phyloP scores from a whole-genome alignment of 495 filamentous ascomycete genomes.

The Aspergillus funiculosus region DNA sequence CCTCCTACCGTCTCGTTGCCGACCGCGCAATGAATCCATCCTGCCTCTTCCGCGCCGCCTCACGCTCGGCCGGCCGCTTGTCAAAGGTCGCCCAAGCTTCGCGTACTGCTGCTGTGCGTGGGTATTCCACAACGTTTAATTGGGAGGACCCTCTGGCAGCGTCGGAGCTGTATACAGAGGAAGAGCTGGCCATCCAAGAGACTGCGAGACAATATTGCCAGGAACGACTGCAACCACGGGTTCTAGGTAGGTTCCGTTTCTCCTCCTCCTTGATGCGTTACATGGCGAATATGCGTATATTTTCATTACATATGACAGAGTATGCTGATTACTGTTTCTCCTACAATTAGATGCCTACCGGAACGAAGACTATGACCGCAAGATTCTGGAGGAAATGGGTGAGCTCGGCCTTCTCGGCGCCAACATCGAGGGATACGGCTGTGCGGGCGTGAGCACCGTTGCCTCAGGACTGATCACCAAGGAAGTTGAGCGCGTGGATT shows the following conservation, averaged over 20 bases:
- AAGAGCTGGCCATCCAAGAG: slow-evolving; percentile 83
- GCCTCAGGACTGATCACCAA: slow-evolving; percentile 90
- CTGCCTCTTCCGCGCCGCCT: slow-evolving; percentile 33
- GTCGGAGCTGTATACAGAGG: slow-evolving; percentile 71
- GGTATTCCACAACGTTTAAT: slow-evolving; percentile 61
- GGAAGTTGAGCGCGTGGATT: slow-evolving; percentile 93
- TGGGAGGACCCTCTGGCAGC: slow-evolving; percentile 87
- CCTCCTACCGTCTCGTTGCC: not conserved
- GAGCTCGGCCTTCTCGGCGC: slow-evolving; percentile 87
- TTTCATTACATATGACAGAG: not conserved
- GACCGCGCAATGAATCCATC: slow-evolving; percentile 34
- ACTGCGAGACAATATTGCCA: slow-evolving; percentile 91
- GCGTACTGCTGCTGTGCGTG: slow-evolving; percentile 20
- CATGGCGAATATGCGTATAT: too few relatives aligned
- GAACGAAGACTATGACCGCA: slow-evolving; percentile 83
- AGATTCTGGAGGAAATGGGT: slow-evolving; percentile 92
- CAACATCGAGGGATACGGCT: slow-evolving; percentile 87
- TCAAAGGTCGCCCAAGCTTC: slow-evolving; percentile 6
- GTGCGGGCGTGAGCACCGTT: slow-evolving; percentile 88
- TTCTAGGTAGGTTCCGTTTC: slow-evolving; percentile 60
- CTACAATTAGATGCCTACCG: slow-evolving; percentile 75
- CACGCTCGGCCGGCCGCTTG: slow-evolving; percentile 26
- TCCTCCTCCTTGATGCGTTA: too few relatives aligned
- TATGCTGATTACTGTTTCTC: slow-evolving; percentile 1
- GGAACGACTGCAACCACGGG: slow-evolving; percentile 74